phyloP scores from a whole-genome alignment of 2,329 filamentous ascomycete species.

The Akanthomyces uredinophilus region DNA sequence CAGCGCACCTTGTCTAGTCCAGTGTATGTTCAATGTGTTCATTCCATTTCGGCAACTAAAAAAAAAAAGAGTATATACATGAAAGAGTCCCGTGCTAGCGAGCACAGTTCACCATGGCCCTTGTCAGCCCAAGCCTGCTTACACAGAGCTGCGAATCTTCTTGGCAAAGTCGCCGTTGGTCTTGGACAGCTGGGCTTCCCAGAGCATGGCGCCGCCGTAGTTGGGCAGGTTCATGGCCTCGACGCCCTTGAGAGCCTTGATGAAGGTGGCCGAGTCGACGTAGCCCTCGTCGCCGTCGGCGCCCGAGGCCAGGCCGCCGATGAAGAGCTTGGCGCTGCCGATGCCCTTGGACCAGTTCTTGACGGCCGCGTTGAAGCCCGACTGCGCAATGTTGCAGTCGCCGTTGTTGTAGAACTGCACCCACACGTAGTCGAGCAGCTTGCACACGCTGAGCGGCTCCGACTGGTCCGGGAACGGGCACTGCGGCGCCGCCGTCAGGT shows the following conservation, averaged over 20 bases:
- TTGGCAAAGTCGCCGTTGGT: conserved; percentile 43
- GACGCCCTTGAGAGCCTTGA: conserved; percentile 37
- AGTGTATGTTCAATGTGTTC: background rate
- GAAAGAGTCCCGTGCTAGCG: background rate
- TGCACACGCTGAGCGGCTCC: conserved; percentile 29
- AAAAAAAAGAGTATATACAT: conserved; percentile 8
- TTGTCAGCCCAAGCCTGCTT: background rate
- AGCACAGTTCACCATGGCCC: no score
- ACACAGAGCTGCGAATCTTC: conserved; percentile 16
- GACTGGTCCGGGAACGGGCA: conserved; percentile 57
- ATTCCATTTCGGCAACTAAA: background rate
- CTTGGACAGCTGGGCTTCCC: conserved; percentile 55
- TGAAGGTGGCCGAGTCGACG: conserved; percentile 37
- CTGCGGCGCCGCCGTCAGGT: conserved; percentile 59
- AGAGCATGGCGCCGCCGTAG: conserved; percentile 63
- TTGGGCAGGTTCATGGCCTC: conserved; percentile 49
- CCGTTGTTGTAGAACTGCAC: conserved; percentile 65
- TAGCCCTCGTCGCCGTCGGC: conserved; percentile 50
- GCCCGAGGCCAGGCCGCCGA: conserved; percentile 52
- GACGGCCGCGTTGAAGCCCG: conserved; percentile 55
- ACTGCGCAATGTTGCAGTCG: conserved; percentile 49
- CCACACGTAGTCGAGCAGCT: conserved; percentile 50
- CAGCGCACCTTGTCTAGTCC: background rate
- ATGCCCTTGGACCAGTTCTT: conserved; percentile 60
- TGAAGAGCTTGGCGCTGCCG: conserved; percentile 51